Conservation (phyloP, 108 stramenopile genomes). For the Discostella stelligeroides region DNA sequence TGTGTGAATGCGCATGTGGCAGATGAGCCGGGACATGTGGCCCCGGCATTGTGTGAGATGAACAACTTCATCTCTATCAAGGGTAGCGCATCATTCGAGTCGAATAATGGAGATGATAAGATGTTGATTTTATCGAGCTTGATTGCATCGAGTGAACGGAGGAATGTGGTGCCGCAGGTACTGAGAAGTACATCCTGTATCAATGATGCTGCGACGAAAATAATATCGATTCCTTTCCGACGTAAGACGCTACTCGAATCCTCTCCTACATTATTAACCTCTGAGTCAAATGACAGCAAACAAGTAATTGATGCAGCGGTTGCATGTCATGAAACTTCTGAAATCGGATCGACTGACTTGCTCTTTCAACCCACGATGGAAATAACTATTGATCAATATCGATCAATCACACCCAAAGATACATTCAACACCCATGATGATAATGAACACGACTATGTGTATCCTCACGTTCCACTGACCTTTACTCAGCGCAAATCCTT, state of each 20-base stretch:
- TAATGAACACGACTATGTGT: conserved; percentile 49
- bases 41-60: conserved; percentile 77
- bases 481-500: conserved; percentile 75
- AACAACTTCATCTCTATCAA: conserved; percentile 67
- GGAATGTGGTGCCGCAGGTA: background rate
- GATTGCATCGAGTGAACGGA: conserved; percentile 21
- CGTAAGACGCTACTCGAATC: conserved; percentile 8
- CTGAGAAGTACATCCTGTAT: background rate
- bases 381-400: conserved; percentile 69
- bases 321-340: background rate
- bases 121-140: background rate
- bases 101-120: conserved; percentile 12
- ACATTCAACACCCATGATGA: conserved; percentile 7
- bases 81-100: conserved; percentile 16
- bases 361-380: conserved; percentile 72
- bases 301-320: background rate
- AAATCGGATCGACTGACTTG: conserved; percentile 32
- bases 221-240: background rate
- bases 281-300: background rate
- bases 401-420: conserved; percentile 48
- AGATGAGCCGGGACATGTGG: conserved; percentile 69
- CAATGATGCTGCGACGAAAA: background rate
- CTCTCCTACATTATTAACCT: background rate
- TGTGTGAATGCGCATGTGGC: conserved; percentile 78
- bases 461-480: conserved; percentile 72